Evolutionary conservation across 2,329 filamentous ascomycete species (phyloP), one percentile per base, ranked within the genome.

Genomic region (Epichloe coenophiala): DNA sequence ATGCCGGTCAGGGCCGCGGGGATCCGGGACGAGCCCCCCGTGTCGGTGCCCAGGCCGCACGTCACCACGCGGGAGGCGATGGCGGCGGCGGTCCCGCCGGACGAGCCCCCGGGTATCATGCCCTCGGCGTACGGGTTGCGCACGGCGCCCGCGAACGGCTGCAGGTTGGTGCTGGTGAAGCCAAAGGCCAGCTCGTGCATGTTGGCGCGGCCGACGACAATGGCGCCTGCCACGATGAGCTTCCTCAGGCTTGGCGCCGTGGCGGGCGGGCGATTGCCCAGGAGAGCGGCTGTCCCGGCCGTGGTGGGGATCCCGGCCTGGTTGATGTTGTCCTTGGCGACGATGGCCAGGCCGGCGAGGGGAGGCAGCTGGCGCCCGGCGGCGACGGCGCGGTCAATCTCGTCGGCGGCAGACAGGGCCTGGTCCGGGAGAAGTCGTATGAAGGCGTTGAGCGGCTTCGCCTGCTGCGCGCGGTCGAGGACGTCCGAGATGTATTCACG

Each of bases 171-270:
- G 13, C 57, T 55, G 4, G 56, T 55, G 38, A 56, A 51, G 9
- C 57, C 57, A 33, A 57, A 51, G 5, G 54, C 54, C 12, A 55
- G 47, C 36, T 55, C 52, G 31, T 55, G 77, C 71, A 80, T 81
- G 2, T 64, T 82, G 0, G 78, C 79, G 43, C 72, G 70, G 0
- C 78, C 78, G 6, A 65, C 52, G 0, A 65, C 47, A 1, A 65
- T 53, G 1, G 58, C 63, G 0, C 63, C 63, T 1, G 58, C 63
- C 8, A 48, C 45, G n/a, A 57, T 52, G 35, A 58, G 51, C 45
- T 54, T 54, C 31, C 51, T 55, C 27, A 57, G 41, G 19, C 54
- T 55, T 11, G 53, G 57, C 3, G 57, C 57, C 2, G 57, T 58
- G 2, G 38, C 51, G 13, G 37, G 21, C 27, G 55, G 46, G 17